These are phyloP conservation scores for Fusarium sp. DNA, from an alignment of 2,329 filamentous ascomycete genomes.

Conservation along the genomic window DNA sequence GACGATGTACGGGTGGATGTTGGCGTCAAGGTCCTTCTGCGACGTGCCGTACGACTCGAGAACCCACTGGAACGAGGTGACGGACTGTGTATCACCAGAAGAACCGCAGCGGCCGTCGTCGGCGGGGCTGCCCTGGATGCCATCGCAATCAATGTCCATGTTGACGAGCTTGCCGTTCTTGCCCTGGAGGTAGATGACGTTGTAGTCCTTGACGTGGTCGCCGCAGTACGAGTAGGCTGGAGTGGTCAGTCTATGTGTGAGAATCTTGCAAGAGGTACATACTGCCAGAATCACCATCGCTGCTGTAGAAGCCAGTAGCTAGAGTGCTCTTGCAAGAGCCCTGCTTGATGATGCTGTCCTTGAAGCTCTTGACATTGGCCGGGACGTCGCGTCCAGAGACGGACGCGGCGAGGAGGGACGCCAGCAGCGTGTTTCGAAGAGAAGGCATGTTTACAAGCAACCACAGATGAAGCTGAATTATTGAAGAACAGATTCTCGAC, in stretches of 20 bases:
- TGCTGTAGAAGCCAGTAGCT: slow-evolving; percentile 56
- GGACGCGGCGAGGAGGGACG: slow-evolving; percentile 39
- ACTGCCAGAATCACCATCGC: slow-evolving; percentile 52
- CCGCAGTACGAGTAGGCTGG: slow-evolving; percentile 59
- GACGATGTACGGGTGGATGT: slow-evolving; percentile 65
- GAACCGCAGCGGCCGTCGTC: slow-evolving; percentile 59
- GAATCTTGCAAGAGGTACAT: slow-evolving; percentile 9
- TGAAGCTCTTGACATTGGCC: slow-evolving; percentile 55
- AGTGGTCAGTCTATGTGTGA: background rate
- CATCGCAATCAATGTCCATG: slow-evolving; percentile 72
- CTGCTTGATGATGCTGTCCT: slow-evolving; percentile 53
- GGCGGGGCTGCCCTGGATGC: slow-evolving; percentile 54
- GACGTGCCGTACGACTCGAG: slow-evolving; percentile 53
- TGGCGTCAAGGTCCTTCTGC: slow-evolving; percentile 60
- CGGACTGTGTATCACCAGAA: slow-evolving; percentile 57
- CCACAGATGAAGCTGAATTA: background rate
- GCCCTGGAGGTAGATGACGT: slow-evolving; percentile 63
- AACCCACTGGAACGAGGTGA: slow-evolving; percentile 60
- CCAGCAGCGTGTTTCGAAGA: slow-evolving; percentile 37
- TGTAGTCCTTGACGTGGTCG: slow-evolving; percentile 54
- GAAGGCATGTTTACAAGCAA: slow-evolving; percentile 26
- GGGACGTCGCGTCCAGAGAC: slow-evolving; percentile 52
- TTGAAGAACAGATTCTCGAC: background rate
- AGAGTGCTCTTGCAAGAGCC: slow-evolving; percentile 54
- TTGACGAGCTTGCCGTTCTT: slow-evolving; percentile 57